Evolutionary conservation across 2,329 filamentous ascomycete species (phyloP).

Genomic region (Aspergillus tubingensis): DNA sequence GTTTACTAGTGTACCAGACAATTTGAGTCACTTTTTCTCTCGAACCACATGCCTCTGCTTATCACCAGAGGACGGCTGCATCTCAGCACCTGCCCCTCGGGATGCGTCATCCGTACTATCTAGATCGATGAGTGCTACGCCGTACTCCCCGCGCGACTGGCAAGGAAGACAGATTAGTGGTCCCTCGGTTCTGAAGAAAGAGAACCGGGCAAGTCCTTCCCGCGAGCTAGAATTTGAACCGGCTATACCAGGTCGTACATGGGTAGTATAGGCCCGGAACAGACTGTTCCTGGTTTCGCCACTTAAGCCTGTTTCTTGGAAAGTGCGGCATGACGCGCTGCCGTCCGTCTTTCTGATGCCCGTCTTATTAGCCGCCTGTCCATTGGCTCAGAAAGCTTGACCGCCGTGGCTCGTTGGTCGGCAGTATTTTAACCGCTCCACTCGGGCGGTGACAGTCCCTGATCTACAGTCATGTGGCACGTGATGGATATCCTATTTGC

Average conservation of each 20-base stretch:
- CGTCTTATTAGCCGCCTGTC: neutral
- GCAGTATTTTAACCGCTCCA: neutral
- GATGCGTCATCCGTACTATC: neutral
- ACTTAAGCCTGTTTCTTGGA: slow-evolving; percentile 1
- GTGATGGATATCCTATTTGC: neutral
- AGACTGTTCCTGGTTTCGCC: slow-evolving; percentile 1
- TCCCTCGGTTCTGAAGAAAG: neutral
- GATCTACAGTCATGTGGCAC: neutral
- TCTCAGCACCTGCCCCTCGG: neutral
- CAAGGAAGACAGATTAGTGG: neutral
- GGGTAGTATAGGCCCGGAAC: neutral
- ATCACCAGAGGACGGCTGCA: neutral
- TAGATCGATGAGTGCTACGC: no score
- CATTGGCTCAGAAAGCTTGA: neutral
- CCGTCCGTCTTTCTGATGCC: neutral
- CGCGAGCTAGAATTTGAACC: neutral
- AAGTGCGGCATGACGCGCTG: neutral
- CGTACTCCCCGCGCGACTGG: neutral
- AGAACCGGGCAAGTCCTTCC: neutral
- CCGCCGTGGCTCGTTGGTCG: neutral
- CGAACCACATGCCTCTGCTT: neutral
- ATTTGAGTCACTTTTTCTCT: neutral
- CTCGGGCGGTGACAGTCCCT: neutral
- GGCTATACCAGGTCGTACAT: neutral
- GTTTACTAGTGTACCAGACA: neutral